Percentiles rank a stretch among this genome's conserved stretches.
These are phyloP conservation scores for Peronosclerospora sorghi DNA, from an alignment of 352 stramenopile genomes.

Conservation along the genomic window DNA sequence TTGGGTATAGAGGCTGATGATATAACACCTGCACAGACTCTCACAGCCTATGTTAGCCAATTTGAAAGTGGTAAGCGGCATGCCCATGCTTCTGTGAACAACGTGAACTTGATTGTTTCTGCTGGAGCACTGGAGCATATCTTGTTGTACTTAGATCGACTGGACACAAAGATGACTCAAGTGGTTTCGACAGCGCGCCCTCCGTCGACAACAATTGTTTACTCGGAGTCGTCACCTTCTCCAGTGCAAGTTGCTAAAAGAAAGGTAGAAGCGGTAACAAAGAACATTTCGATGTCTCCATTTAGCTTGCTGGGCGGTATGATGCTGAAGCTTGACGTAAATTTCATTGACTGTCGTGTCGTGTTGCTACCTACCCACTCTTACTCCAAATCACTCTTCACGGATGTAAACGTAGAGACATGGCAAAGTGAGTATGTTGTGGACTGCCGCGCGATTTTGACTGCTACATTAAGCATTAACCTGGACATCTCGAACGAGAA, in stretches of 20 bases:
- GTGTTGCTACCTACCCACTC: conserved; percentile 31
- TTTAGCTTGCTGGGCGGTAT: conserved; percentile 51
- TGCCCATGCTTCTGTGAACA: conserved; percentile 31
- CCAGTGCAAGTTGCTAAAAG: conserved; percentile 16
- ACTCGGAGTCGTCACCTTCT: conserved; percentile 21
- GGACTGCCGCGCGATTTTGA: conserved; percentile 42
- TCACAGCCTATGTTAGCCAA: conserved; percentile 31
- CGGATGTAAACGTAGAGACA: conserved; percentile 38
- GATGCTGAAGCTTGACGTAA: conserved; percentile 35
- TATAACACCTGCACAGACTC: conserved; percentile 27
- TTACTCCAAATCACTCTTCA: conserved; percentile 46
- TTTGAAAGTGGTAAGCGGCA: conserved; percentile 36
- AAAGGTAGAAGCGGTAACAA: conserved; percentile 23
- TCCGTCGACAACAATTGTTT: conserved; percentile 14
- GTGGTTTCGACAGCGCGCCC: conserved; percentile 34
- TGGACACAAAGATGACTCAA: conserved; percentile 40
- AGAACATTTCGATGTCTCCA: conserved; percentile 44
- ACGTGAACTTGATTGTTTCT: conserved; percentile 34
- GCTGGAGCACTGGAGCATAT: conserved; percentile 46
- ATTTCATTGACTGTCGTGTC: conserved; percentile 46
- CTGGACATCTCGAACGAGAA: conserved; percentile 35
- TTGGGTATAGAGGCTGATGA: conserved; percentile 14
- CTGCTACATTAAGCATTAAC: conserved; percentile 31
- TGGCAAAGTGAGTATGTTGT: conserved; percentile 33
- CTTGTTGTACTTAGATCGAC: conserved; percentile 46